Conservation (phyloP, 2,329 filamentous ascomycete species). For the Cadophora luteo-olivacea region DNA sequence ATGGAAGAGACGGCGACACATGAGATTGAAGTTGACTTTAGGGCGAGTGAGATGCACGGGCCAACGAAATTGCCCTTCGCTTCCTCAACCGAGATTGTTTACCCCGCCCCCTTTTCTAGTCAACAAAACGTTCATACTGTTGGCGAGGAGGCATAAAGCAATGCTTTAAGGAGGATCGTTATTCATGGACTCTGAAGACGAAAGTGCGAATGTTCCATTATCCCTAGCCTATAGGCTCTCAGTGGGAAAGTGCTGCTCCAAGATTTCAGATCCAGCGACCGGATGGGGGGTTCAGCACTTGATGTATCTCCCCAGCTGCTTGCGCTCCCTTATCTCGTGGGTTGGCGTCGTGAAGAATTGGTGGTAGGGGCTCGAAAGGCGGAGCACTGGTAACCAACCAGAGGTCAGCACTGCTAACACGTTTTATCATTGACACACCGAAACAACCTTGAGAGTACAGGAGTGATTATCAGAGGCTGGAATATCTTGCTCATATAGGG, state of each 20-base stretch:
- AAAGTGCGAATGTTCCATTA: no score
- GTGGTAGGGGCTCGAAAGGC: neutral
- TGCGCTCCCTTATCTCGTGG: neutral
- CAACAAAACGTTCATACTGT: neutral
- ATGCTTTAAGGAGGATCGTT: no score
- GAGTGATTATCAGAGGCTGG: neutral
- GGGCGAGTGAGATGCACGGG: constrained; percentile 4
- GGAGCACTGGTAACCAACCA: neutral
- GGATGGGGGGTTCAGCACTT: neutral
- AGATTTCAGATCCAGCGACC: neutral
- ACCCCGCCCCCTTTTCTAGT: neutral
- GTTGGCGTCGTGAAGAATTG: neutral
- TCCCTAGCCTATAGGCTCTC: no score
- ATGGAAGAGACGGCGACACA: neutral
- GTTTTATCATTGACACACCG: no score
- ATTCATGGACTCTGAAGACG: no score
- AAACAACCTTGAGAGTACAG: neutral
- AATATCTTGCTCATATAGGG: neutral
- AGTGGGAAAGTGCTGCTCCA: neutral
- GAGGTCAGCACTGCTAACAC: neutral
- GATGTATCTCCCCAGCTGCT: neutral
- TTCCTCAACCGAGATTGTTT: constrained; percentile 4
- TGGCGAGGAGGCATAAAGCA: no score
- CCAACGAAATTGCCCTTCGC: neutral
- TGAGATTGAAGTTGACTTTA: constrained; percentile 6